Base-by-base conservation (phyloP, 2,329 filamentous ascomycete genomes). In the Raffaelea ambrosiae region DNA sequence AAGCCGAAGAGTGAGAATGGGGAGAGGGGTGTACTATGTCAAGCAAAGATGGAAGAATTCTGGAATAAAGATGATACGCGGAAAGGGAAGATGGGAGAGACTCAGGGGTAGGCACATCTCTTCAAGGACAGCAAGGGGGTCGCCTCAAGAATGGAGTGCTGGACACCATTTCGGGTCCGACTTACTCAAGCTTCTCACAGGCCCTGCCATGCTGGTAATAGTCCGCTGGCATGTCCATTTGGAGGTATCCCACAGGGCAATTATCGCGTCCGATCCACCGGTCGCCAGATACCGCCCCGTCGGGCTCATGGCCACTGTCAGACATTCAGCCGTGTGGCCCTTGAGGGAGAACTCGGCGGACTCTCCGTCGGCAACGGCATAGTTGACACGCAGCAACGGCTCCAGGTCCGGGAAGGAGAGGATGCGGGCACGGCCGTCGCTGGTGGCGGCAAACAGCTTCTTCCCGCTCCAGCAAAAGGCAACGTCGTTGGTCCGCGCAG, bases 161-260 rank as follows among this genome's bases (percentile, higher is more conserved):
- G n/a, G n/a, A n/a, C n/a, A n/a, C n/a, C n/a, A n/a, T n/a, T n/a
- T n/a, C n/a, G n/a, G n/a, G n/a, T n/a, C n/a, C n/a, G 48, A 38
- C 74, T 51, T 63, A 80, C 77, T 80, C 48, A 90, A 72, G 59
- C 78, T 86, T 58, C 79, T 76, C 23, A 90, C 81, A 3, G 84
- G 79, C 2, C 83, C 83, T 10, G 76, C 73, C 69, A 87, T 84
- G 56, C 77, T 74, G 33, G 80, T 80, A 39, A 89, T 70, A 1
- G 84, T 88, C 51, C 82, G 76, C 58, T 83, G 76, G 59, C 85
- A 89, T 48, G 86, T 79, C 84, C 85, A 89, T 55, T 86, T 81
- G 38, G 74, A 73, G 3, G 86, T 89, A 58, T 90, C 85, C 83
- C 86, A 91, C 3, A 91, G 69, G 5, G 83, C 74, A 54, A 90